These are phyloP conservation scores for Chaetomiaceae sp. DNA, from an alignment of 2,329 filamentous ascomycete genomes.

Conservation along the genomic window DNA sequence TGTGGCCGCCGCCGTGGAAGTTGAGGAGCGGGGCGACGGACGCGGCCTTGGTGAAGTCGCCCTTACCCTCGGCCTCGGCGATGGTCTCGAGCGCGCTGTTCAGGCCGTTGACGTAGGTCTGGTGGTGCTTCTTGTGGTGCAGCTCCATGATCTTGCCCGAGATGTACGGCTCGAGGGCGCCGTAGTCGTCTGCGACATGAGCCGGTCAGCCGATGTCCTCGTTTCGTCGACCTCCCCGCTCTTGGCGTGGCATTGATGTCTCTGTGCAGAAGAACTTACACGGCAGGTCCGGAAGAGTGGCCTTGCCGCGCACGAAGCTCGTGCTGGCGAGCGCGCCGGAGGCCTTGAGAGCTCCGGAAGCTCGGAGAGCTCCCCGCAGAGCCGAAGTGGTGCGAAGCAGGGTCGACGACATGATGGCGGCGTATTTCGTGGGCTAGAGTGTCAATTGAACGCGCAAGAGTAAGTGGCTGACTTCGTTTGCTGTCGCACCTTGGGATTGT, in stretches of 20 bases:
- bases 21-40: slow-evolving; percentile 57
- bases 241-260: neutral
- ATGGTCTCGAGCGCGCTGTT: slow-evolving; percentile 63
- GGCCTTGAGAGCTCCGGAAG: slow-evolving; percentile 56
- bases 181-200: slow-evolving; percentile 76
- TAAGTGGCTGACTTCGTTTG: neutral
- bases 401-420: slow-evolving; percentile 62
- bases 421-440: slow-evolving; percentile 1
- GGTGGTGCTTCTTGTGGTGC: slow-evolving; percentile 75
- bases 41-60: slow-evolving; percentile 50
- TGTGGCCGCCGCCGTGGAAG: slow-evolving; percentile 88
- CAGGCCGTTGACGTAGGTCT: slow-evolving; percentile 72
- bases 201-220: neutral
- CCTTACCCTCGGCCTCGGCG: slow-evolving; percentile 57
- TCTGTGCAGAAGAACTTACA: slow-evolving; percentile 37
- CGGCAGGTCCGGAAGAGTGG: slow-evolving; percentile 83
- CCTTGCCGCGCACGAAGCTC: slow-evolving; percentile 80
- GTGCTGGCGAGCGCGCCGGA: slow-evolving; percentile 64
- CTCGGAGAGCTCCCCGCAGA: slow-evolving; percentile 66
- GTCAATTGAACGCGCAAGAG: slow-evolving; percentile 13
- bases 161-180: slow-evolving; percentile 82
- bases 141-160: slow-evolving; percentile 76
- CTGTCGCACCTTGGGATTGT: neutral
- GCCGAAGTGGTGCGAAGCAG: slow-evolving; percentile 68
- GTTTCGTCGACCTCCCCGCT: neutral